phyloP scores from a whole-genome alignment of 106 monocot species.

The Platanthera zijinensis region DNA sequence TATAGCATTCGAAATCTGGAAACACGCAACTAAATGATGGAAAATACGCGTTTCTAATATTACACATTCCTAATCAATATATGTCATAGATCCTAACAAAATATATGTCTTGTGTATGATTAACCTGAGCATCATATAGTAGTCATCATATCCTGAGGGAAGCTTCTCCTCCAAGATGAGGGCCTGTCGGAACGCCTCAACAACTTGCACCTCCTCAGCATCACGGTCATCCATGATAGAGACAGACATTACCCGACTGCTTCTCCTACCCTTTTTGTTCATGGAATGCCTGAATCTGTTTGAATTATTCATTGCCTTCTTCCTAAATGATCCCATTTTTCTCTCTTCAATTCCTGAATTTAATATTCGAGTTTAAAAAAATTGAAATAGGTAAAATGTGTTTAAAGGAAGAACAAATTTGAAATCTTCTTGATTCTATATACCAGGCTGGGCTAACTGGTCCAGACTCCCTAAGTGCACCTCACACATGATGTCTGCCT shows the following conservation, averaged over 20 bases:
- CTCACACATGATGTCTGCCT: too few relatives aligned
- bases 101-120: background rate
- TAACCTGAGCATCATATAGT: conserved; percentile 66
- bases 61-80: too few relatives aligned
- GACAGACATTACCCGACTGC: conserved; percentile 48
- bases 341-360: conserved; percentile 23
- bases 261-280: conserved; percentile 46
- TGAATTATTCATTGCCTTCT: conserved; percentile 41
- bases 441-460: too few relatives aligned
- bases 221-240: conserved; percentile 58
- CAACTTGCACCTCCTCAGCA: conserved; percentile 56
- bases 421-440: too few relatives aligned
- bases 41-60: too few relatives aligned
- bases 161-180: conserved; percentile 62
- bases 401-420: too few relatives aligned
- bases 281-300: conserved; percentile 46
- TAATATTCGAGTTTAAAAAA: too few relatives aligned
- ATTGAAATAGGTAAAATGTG: too few relatives aligned
- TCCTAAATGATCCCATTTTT: conserved; percentile 36
- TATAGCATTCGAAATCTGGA: too few relatives aligned
- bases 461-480: too few relatives aligned
- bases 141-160: conserved; percentile 67
- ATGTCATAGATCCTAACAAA: background rate
- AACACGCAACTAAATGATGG: too few relatives aligned
- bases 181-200: conserved; percentile 66